Percentiles rank a stretch among this genome's conserved stretches.
phyloP scores from a whole-genome alignment of 2,329 filamentous ascomycete species.

The Aureobasidium namibiae region DNA sequence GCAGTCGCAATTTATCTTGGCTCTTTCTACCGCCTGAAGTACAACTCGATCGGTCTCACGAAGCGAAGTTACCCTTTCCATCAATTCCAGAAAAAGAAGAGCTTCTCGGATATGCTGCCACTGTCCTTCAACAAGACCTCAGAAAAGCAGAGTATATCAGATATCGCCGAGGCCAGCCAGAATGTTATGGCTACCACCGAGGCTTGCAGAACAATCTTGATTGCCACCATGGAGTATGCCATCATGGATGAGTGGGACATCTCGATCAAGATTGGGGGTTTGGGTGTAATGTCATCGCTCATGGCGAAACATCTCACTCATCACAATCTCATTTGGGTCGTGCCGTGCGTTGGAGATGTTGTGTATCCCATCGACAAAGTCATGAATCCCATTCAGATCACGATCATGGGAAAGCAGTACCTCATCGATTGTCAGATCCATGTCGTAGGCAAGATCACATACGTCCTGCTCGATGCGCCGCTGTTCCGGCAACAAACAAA shows the following conservation, averaged over 20 bases:
- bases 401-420: slow-evolving; percentile 52
- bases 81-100: neutral
- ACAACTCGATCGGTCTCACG: slow-evolving; percentile 50
- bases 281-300: slow-evolving; percentile 62
- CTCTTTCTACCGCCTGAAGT: slow-evolving; percentile 56
- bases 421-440: slow-evolving; percentile 58
- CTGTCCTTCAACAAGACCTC: neutral
- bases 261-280: slow-evolving; percentile 63
- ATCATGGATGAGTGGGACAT: slow-evolving; percentile 63
- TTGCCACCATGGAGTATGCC: slow-evolving; percentile 65
- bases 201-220: slow-evolving; percentile 47
- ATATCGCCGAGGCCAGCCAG: neutral
- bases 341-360: slow-evolving; percentile 50
- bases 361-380: slow-evolving; percentile 53
- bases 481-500: slow-evolving; percentile 58
- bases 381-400: slow-evolving; percentile 54
- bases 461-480: slow-evolving; percentile 57
- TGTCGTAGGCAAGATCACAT: slow-evolving; percentile 56
- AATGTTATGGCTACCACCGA: neutral
- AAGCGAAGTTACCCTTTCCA: neutral
- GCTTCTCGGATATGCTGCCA: neutral
- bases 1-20: slow-evolving; percentile 51
- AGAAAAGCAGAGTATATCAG: neutral
- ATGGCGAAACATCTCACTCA: slow-evolving; percentile 61
- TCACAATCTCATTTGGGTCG: slow-evolving; percentile 53